Percentiles rank a stretch among this genome's conserved stretches.
Evolutionary conservation across 805 yeast species (phyloP).

Genomic region (Blastobotrys terrestris): DNA sequence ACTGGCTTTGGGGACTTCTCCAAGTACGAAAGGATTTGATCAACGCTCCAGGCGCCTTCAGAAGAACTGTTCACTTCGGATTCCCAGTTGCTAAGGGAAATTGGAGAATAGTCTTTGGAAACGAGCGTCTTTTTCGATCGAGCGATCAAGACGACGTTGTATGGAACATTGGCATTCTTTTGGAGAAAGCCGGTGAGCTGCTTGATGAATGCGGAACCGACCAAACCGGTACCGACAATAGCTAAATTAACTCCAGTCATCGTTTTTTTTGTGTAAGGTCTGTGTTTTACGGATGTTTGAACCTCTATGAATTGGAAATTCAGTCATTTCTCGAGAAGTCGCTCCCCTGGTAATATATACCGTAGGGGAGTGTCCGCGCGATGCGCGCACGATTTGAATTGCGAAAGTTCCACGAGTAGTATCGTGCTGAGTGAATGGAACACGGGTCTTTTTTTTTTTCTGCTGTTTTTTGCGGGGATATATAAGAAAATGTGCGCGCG

Average conservation of each 20-base stretch:
- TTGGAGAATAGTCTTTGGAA: slow-evolving; percentile 63
- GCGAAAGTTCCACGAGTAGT: not conserved
- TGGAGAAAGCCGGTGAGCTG: slow-evolving; percentile 61
- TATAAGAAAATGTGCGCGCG: too few species aligned
- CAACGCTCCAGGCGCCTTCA: slow-evolving; percentile 46
- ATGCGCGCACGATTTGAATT: not conserved
- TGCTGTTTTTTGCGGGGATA: too few species aligned
- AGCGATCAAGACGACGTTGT: slow-evolving; percentile 76
- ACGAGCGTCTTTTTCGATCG: slow-evolving; percentile 64
- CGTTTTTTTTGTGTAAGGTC: not conserved
- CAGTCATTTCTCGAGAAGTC: slow-evolving; percentile 4
- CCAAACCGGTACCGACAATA: slow-evolving; percentile 74
- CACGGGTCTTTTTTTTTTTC: too few species aligned
- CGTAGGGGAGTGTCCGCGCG: not conserved
- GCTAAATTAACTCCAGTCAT: slow-evolving; percentile 18
- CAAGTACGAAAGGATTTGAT: slow-evolving; percentile 57
- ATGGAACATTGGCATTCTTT: slow-evolving; percentile 44
- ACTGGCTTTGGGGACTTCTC: slow-evolving; percentile 65
- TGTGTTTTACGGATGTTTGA: not conserved
- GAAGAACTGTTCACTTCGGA: slow-evolving; percentile 41
- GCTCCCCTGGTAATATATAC: not conserved
- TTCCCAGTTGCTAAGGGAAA: slow-evolving; percentile 57
- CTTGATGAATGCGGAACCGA: slow-evolving; percentile 83
- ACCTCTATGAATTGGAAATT: not conserved
- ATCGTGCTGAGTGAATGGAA: not conserved